Evolutionary conservation across 306 rosid genomes (phyloP).

Genomic region (Corylus avellana): DNA sequence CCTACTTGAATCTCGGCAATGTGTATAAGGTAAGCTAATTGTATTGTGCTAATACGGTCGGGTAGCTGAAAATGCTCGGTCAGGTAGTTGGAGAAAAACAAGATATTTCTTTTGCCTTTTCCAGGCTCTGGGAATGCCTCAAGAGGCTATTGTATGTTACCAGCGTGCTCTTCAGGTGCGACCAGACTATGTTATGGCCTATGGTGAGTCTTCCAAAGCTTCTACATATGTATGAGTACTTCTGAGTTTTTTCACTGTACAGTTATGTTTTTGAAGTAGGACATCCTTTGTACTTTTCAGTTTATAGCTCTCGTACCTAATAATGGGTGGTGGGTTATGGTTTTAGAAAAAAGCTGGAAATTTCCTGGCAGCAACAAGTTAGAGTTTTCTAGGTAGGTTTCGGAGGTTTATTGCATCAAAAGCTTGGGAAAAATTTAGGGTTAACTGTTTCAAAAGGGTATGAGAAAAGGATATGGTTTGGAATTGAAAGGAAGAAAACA

Average conservation of each 20-base stretch:
- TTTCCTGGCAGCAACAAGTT: background rate
- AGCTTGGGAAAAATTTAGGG: background rate
- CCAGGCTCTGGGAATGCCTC: constrained; percentile 95
- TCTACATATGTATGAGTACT: background rate
- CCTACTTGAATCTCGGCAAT: constrained; percentile 97
- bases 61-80: constrained; percentile 50
- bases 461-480: background rate
- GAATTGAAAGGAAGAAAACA: background rate
- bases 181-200: constrained; percentile 93
- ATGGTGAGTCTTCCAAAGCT: constrained; percentile 48
- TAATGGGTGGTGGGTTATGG: background rate
- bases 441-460: background rate
- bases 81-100: constrained; percentile 47
- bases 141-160: constrained; percentile 92
- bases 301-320: background rate
- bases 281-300: background rate
- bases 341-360: background rate
- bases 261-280: background rate
- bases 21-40: constrained; percentile 90
- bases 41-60: constrained; percentile 41
- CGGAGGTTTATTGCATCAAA: background rate
- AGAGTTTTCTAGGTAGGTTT: background rate
- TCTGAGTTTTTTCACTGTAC: constrained; percentile 5
- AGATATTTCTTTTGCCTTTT: constrained; percentile 47
- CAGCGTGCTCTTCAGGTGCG: constrained; percentile 91